A percentile compares a stretch with the other conserved stretches of the same genome.
Evolutionary conservation across 2,329 filamentous ascomycete genomes (phyloP).

Genomic region (Fusarium scirpi): DNA sequence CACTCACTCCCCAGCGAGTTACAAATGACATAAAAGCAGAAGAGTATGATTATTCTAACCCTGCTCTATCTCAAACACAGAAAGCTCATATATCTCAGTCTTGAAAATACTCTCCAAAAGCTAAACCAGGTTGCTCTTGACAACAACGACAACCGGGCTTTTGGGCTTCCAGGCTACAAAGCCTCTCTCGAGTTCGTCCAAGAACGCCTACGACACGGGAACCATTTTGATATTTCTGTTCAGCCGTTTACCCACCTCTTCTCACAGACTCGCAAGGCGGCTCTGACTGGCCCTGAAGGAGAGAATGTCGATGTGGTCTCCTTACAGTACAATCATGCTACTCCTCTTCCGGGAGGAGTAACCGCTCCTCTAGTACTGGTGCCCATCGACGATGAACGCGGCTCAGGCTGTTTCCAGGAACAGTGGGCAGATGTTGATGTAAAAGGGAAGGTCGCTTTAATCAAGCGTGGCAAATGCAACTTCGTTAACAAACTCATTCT

Average conservation of each 20-base stretch:
- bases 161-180: slow-evolving; percentile 32
- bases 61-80: neutral
- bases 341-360: slow-evolving; percentile 48
- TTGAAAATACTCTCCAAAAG: neutral
- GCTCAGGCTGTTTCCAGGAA: slow-evolving; percentile 53
- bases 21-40: slow-evolving; percentile 18
- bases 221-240: slow-evolving; percentile 13
- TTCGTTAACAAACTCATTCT: slow-evolving; percentile 56
- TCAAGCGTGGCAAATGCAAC: slow-evolving; percentile 58
- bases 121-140: slow-evolving; percentile 23
- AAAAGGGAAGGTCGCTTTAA: slow-evolving; percentile 56
- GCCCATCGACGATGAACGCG: slow-evolving; percentile 50
- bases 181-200: slow-evolving; percentile 27
- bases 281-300: slow-evolving; percentile 14
- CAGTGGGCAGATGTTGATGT: slow-evolving; percentile 56
- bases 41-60: neutral
- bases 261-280: slow-evolving; percentile 12
- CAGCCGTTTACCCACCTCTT: slow-evolving; percentile 31
- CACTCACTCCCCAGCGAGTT: slow-evolving; percentile 19
- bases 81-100: neutral
- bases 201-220: neutral
- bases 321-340: slow-evolving; percentile 58
- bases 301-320: slow-evolving; percentile 41
- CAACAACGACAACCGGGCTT: slow-evolving; percentile 22
- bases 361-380: slow-evolving; percentile 50